A percentile compares a stretch with the other conserved stretches of the same genome.
Conservation (phyloP, 306 rosid species). For the Sophora flavescens region DNA sequence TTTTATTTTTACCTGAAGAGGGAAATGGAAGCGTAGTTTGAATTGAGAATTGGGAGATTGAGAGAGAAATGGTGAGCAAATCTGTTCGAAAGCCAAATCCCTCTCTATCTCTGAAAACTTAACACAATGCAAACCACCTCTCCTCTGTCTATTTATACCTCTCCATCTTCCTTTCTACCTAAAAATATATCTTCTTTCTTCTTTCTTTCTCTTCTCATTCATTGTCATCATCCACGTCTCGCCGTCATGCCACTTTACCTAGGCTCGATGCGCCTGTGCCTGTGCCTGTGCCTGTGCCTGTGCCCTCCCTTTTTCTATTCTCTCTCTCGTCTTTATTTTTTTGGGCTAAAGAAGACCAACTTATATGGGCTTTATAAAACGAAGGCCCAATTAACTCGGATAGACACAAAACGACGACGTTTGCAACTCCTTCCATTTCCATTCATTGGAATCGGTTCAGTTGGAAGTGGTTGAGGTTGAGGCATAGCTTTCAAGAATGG, state of each 20-base stretch:
- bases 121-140: background rate
- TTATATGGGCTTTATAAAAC: background rate
- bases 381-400: too few species aligned
- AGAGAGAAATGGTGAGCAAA: background rate
- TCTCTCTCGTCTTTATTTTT: background rate
- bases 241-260: conserved; percentile 13
- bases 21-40: conserved; percentile 17
- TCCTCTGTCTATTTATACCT: conserved; percentile 39
- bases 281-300: background rate
- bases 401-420: conserved; percentile 20
- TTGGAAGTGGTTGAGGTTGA: background rate
- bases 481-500: conserved; percentile 40
- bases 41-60: background rate
- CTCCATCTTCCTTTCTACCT: background rate
- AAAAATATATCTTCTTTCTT: background rate
- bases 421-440: background rate
- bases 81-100: background rate
- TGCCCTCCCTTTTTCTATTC: background rate
- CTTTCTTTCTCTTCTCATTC: background rate
- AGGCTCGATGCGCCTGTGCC: background rate
- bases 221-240: conserved; percentile 9
- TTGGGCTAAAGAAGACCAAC: background rate
- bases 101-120: background rate
- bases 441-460: background rate
- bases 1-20: conserved; percentile 18